Evolutionary conservation across 306 rosid species (phyloP).

Genomic region (Medicago lupulina): DNA sequence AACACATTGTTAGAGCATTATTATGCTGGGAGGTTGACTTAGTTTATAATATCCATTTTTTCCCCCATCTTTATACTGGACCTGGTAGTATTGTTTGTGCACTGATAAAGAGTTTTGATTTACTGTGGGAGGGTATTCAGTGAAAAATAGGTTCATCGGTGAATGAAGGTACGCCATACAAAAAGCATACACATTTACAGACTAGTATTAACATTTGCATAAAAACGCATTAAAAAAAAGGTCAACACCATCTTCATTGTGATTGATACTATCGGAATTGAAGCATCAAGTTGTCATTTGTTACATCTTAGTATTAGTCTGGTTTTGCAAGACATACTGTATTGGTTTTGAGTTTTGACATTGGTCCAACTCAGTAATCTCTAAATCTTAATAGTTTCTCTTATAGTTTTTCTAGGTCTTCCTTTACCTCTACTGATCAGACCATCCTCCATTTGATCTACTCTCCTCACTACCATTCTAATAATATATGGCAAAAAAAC

Average conservation of each 20-base stretch:
- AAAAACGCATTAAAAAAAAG: slow-evolving; percentile 10
- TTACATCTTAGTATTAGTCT: slow-evolving; percentile 15
- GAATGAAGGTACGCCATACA: background rate
- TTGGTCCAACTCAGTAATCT: background rate
- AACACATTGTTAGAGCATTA: slow-evolving; percentile 16
- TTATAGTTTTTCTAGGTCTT: too few relatives aligned
- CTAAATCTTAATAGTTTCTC: too few relatives aligned
- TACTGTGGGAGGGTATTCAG: background rate
- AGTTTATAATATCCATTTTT: background rate
- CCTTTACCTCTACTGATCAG: too few relatives aligned
- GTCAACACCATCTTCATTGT: background rate
- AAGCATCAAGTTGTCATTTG: background rate
- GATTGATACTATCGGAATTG: background rate
- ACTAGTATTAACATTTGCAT: slow-evolving; percentile 8
- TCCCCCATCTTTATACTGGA: slow-evolving; percentile 13
- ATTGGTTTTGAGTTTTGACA: background rate
- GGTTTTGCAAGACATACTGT: slow-evolving; percentile 5
- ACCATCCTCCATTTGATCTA: too few relatives aligned
- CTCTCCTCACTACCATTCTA: background rate
- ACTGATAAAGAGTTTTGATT: background rate
- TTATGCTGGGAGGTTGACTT: background rate
- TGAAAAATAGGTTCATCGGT: slow-evolving; percentile 19
- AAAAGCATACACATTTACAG: background rate
- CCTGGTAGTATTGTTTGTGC: slow-evolving; percentile 4
- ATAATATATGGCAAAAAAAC: background rate